Evolutionary conservation across 1,284 basidiomycete genomes (phyloP), one percentile per base, ranked within the genome.

Genomic region (Tylopilus orsonianus): DNA sequence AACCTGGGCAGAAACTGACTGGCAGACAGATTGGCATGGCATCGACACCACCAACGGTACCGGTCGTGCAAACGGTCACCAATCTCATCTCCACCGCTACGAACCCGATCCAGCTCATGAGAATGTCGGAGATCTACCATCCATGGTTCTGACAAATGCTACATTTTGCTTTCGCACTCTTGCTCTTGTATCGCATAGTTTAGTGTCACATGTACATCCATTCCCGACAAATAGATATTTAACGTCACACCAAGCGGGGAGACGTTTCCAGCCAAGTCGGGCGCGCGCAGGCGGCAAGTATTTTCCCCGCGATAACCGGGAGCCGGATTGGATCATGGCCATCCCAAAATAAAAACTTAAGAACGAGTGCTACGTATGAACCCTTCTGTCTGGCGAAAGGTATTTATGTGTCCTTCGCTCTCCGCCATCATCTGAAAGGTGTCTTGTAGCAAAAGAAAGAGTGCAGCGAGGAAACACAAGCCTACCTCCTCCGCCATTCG

Each of bases 401-500:
- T 75, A 51, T 82, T 79, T 57, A 93, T 90, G 48, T 87, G 81
- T 5, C 60, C 73, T 67, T 94, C 91, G 58, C 87, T 86, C 60
- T 89, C 89, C 8, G 80, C 67, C 84, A 93, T 86, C 92, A 94
- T 94, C 86, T 91, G 52, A 6, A 45, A 41, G 24, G 48, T 14
- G 16, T n/a, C 19, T 52, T 24, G 26, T n/a, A 18, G 42, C 30
- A 23, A 44, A 30, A 41, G 19, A 29, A 37, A 44, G 38, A 12
- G n/a, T 27, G 41, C 30, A 41, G 48, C 27, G 48, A 37, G 44
- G 27, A 16, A 45, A 5, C 37, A 35, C 9, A 38, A 30, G 60
- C 81, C 69, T 51, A 88, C 90, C 74, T 94, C 90, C 63, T 89
- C 83, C n/a, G 93, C 89, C 87, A 96, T 92, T 44, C 78, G 77